These are phyloP conservation scores for Sesbania bispinosa DNA, from an alignment of 306 rosid genomes.

Conservation along the genomic window DNA sequence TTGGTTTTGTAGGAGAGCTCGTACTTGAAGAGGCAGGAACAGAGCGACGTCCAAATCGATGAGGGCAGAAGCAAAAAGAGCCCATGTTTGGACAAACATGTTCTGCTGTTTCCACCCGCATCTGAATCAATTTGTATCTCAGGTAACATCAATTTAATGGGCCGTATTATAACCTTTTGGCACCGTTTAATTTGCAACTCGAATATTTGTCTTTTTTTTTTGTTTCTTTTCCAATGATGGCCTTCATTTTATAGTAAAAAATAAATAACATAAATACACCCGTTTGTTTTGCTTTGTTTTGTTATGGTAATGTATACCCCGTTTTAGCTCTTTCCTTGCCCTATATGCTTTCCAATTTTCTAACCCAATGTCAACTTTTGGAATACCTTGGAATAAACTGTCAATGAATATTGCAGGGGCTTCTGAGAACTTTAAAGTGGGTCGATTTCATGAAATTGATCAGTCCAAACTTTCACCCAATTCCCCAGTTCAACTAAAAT, in stretches of 20 bases:
- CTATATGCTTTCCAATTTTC: neutral
- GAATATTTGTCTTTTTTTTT: neutral
- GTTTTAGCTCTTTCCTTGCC: neutral
- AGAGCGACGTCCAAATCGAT: constrained; percentile 16
- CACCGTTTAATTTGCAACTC: neutral
- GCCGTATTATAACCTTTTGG: neutral
- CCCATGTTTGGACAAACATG: constrained; percentile 48
- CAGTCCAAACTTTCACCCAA: constrained; percentile 53
- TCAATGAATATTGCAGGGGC: constrained; percentile 34
- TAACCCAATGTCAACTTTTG: neutral
- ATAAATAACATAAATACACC: neutral
- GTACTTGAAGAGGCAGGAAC: constrained; percentile 38
- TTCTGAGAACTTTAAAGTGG: constrained; percentile 50
- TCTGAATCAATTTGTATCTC: constrained; percentile 28
- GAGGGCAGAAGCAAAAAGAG: constrained; percentile 21
- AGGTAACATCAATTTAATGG: constrained; percentile 30
- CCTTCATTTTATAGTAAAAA: neutral
- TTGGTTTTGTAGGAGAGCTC: constrained; percentile 33
- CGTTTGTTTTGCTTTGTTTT: neutral
- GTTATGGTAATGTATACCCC: neutral
- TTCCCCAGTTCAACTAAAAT: constrained; percentile 55
- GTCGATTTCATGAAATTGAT: constrained; percentile 60
- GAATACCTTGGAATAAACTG: neutral
- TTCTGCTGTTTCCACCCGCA: constrained; percentile 32
- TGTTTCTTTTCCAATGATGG: neutral